A percentile compares a stretch with the other conserved stretches of the same genome.
phyloP scores from a whole-genome alignment of 169 alveolate genomes.

The Plasmodium gaboni region DNA sequence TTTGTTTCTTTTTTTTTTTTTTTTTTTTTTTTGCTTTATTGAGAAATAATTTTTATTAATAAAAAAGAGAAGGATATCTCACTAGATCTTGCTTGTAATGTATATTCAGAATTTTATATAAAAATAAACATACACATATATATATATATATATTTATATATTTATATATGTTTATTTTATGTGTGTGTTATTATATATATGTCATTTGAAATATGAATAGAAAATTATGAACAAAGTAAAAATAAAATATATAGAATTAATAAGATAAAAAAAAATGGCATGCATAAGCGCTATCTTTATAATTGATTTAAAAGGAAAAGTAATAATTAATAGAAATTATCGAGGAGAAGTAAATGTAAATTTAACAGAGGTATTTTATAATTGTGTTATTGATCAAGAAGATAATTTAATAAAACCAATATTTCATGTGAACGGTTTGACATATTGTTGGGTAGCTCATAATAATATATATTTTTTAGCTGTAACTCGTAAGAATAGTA shows the following conservation, averaged over 20 bases:
- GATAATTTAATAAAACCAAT: constrained; percentile 95
- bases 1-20: no score
- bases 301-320: constrained; percentile 93
- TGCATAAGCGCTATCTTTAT: constrained; percentile 94
- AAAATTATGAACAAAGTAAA: constrained; percentile 1
- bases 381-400: constrained; percentile 95
- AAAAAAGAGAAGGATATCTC: no score
- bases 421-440: constrained; percentile 94
- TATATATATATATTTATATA: no score
- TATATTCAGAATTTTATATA: no score
- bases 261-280: constrained; percentile 79
- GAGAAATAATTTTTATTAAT: no score
- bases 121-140: no score
- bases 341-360: constrained; percentile 88
- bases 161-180: no score
- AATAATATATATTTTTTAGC: constrained; percentile 94
- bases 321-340: constrained; percentile 91
- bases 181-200: no score
- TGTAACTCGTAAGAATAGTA: constrained; percentile 84
- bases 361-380: constrained; percentile 90
- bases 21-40: no score
- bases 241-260: neutral
- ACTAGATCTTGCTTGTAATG: no score
- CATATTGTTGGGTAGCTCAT: constrained; percentile 97
- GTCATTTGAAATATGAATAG: neutral